Evolutionary conservation across 202 grass and related monocot genomes (phyloP).

Genomic region (Miscanthus sacchariflorus): DNA sequence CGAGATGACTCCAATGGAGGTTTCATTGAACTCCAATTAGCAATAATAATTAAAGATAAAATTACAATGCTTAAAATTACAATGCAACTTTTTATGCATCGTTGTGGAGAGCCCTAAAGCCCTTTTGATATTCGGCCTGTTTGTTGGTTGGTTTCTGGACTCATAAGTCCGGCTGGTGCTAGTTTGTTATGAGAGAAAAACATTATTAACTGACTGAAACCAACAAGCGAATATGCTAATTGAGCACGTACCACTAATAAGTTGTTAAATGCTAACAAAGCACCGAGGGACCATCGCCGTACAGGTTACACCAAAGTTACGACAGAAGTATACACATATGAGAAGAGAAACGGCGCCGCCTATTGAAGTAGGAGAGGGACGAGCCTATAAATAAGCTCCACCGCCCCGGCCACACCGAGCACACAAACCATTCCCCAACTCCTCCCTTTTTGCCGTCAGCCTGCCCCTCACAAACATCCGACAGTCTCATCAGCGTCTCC

Average conservation of each 20-base stretch:
- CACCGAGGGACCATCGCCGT: neutral
- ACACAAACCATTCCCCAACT: conserved; percentile 11
- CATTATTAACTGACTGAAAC: no score
- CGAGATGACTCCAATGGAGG: neutral
- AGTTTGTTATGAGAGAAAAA: no score
- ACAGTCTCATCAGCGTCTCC: conserved; percentile 37
- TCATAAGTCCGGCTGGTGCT: no score
- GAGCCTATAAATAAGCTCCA: conserved; percentile 66
- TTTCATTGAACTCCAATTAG: no score
- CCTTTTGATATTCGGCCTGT: no score
- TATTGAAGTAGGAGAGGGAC: neutral
- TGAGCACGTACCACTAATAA: no score
- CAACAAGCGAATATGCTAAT: no score
- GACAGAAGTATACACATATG: neutral
- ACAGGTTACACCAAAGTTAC: neutral
- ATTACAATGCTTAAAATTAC: no score
- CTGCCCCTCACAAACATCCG: conserved; percentile 40
- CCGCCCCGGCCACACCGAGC: conserved; percentile 45
- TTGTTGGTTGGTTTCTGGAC: no score
- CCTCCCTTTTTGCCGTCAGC: conserved; percentile 37
- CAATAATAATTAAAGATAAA: no score
- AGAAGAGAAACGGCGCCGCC: conserved; percentile 28
- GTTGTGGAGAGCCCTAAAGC: neutral
- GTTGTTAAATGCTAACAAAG: no score
- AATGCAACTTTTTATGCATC: no score